Evolutionary conservation across 345 rosid species (phyloP), one percentile per base, ranked within the genome.

Genomic region (Mercurialis annua): DNA sequence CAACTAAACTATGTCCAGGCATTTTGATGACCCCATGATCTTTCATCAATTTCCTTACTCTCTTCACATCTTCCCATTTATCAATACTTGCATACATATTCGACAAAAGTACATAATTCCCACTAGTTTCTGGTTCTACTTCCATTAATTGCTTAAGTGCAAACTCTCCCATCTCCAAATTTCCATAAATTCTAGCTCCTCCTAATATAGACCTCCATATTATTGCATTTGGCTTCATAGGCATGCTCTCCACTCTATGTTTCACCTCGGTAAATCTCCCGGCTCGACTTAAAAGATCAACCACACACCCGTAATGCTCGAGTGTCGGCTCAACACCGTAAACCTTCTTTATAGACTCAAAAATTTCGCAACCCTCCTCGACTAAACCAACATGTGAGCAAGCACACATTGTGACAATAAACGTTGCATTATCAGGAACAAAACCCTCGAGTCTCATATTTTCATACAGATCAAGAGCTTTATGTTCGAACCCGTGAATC

Each of bases 331-430:
- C 81, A 15, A 78, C 73, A 24, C 77, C 64, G 14, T 77, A 79
- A 62, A 42, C 68, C 33, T 71, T 63, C 61, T 68, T 70, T 43
- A 87, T 87, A n/a, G 92, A 87, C 27, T 73, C 65, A 29, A 85
- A 87, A 34, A 84, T 73, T 57, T 62, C 16, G 9, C 74, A 65
- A 30, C 92, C 90, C 14, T 82, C 78, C 3, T 82, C 79, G 0
- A 89, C 81, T 57, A 85, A 38, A 53, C 92, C 90, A n/a, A 78
- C 81, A 65, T 82, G 86, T 1, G 96, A 86, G 73, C 90, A 88
- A 6, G 87, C 90, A 21, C 72, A 79, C 63, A 84, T 79, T 4
- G 81, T 64, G 60, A 84, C 88, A 4, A 84, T 48, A 18, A 89
- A 86, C 2, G 90, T 86, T 17, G 73, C 80, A 0, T 80, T 74